These are phyloP conservation scores for Synchytrium microbalum DNA, from an alignment of 371 early-diverging fungal species.

Conservation along the genomic window DNA sequence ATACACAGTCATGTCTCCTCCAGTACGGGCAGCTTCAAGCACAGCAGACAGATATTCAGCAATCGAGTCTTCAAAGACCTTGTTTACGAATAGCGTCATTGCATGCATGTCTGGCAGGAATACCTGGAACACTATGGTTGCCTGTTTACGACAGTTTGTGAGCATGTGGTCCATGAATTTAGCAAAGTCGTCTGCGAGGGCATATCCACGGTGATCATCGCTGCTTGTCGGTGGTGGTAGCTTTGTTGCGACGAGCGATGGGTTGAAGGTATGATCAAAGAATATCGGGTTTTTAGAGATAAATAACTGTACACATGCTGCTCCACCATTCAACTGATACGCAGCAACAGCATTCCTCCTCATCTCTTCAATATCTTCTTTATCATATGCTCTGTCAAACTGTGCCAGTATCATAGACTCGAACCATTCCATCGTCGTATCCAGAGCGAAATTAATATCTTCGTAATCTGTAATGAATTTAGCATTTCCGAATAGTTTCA, in stretches of 20 bases:
- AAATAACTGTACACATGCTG: constrained; percentile 66
- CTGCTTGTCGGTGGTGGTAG: constrained; percentile 22
- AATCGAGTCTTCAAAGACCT: constrained; percentile 62
- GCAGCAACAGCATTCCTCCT: constrained; percentile 56
- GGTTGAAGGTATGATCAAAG: constrained; percentile 60
- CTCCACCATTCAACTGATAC: constrained; percentile 70
- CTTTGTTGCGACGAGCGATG: constrained; percentile 29
- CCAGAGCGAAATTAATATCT: constrained; percentile 41
- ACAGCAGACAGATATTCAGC: constrained; percentile 57
- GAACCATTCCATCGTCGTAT: constrained; percentile 68
- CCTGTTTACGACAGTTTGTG: constrained; percentile 48
- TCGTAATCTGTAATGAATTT: constrained; percentile 28
- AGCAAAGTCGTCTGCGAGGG: constrained; percentile 46
- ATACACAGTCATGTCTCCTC: constrained; percentile 33
- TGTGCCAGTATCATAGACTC: constrained; percentile 67
- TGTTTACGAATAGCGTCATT: constrained; percentile 53
- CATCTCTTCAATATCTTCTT: constrained; percentile 57
- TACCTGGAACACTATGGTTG: constrained; percentile 51
- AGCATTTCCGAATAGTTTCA: constrained; percentile 50
- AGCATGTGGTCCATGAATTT: constrained; percentile 41
- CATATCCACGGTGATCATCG: constrained; percentile 28
- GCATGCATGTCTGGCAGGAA: constrained; percentile 57
- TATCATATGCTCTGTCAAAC: constrained; percentile 75
- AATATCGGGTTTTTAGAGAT: constrained; percentile 80
- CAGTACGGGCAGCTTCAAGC: constrained; percentile 27